Evolutionary conservation across 345 rosid genomes (phyloP).

Genomic region (Aquilaria yunnanensis): DNA sequence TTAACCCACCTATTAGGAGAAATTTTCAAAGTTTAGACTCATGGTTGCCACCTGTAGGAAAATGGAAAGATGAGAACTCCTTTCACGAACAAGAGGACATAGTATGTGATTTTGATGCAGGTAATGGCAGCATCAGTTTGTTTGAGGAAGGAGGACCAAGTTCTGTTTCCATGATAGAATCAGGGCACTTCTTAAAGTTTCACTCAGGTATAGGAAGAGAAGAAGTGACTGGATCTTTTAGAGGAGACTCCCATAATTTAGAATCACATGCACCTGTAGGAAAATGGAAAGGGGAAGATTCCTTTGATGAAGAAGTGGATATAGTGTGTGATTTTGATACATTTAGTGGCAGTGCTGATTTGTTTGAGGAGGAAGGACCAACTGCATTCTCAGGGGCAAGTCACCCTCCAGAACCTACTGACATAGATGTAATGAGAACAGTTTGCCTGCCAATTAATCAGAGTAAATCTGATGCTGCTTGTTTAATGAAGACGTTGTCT

Average conservation of each 20-base stretch:
- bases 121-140: conserved; percentile 42
- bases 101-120: conserved; percentile 31
- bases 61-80: conserved; percentile 50
- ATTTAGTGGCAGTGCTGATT: conserved; percentile 44
- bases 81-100: conserved; percentile 39
- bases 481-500: conserved; percentile 63
- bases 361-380: conserved; percentile 46
- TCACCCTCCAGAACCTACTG: conserved; percentile 93
- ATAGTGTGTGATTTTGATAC: conserved; percentile 28
- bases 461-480: conserved; percentile 52
- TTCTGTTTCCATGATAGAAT: conserved; percentile 40
- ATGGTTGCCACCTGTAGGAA: conserved; percentile 31
- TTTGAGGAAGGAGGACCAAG: conserved; percentile 63
- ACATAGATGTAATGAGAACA: conserved; percentile 69
- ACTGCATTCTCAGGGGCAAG: conserved; percentile 86
- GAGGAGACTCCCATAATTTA: conserved; percentile 19
- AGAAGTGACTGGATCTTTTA: conserved; percentile 29
- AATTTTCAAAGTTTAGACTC: conserved; percentile 22
- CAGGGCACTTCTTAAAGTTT: conserved; percentile 34
- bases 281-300: conserved; percentile 53
- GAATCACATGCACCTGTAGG: conserved; percentile 35
- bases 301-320: conserved; percentile 41
- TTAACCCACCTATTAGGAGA: not conserved
- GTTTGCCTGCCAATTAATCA: conserved; percentile 63
- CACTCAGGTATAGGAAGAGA: conserved; percentile 41